phyloP scores from a whole-genome alignment of 2,329 filamentous ascomycete genomes.

The Verticillium tricorpus region DNA sequence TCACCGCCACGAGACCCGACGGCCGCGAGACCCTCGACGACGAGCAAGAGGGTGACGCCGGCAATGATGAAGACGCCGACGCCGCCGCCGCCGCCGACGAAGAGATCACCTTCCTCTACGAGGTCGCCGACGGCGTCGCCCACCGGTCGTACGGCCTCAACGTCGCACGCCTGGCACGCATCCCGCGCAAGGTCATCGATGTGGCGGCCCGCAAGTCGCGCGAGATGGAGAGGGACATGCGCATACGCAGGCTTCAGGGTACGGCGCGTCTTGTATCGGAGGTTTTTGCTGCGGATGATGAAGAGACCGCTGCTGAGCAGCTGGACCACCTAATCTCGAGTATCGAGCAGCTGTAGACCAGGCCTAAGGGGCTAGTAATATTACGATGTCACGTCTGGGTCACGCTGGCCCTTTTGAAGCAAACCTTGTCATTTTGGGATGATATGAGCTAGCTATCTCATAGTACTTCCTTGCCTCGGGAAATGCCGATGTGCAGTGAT shows the following conservation, averaged over 20 bases:
- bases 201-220: slow-evolving; percentile 74
- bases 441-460: neutral
- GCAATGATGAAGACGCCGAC: slow-evolving; percentile 13
- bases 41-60: slow-evolving; percentile 9
- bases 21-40: slow-evolving; percentile 2
- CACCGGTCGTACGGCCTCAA: slow-evolving; percentile 94
- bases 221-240: slow-evolving; percentile 73
- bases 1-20: slow-evolving; percentile 43
- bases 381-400: neutral
- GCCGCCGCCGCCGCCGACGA: slow-evolving; percentile 51
- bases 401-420: neutral
- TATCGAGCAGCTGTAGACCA: slow-evolving; percentile 53
- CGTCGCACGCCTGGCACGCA: slow-evolving; percentile 78
- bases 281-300: slow-evolving; percentile 27
- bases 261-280: slow-evolving; percentile 36
- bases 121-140: slow-evolving; percentile 84
- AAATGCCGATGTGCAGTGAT: neutral
- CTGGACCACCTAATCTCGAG: slow-evolving; percentile 49
- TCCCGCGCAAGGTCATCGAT: slow-evolving; percentile 73
- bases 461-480: neutral
- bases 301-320: slow-evolving; percentile 25
- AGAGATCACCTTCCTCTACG: slow-evolving; percentile 91
- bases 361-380: neutral
- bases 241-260: slow-evolving; percentile 54
- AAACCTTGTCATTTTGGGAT: neutral